These are phyloP conservation scores for Rugonectria rugulosa DNA, from an alignment of 2,329 filamentous ascomycete genomes.

Conservation along the genomic window DNA sequence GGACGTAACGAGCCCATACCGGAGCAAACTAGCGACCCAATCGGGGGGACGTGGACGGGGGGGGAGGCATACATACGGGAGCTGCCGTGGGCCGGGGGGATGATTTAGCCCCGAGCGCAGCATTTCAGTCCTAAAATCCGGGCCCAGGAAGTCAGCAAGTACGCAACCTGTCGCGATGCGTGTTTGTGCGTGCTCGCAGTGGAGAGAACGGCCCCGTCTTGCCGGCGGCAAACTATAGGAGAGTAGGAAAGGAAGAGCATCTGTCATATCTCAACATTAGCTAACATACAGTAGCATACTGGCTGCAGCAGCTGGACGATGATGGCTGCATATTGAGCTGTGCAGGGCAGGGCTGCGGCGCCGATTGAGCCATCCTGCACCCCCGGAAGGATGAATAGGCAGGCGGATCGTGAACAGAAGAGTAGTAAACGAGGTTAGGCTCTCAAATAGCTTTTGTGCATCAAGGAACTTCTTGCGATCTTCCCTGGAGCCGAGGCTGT, in stretches of 20 bases:
- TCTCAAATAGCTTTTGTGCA: background rate
- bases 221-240: conserved; percentile 28
- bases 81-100: conserved; percentile 11
- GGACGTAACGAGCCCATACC: conserved; percentile 2
- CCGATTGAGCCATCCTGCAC: background rate
- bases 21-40: background rate
- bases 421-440: background rate
- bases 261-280: conserved; percentile 30
- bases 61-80: conserved; percentile 16
- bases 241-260: background rate
- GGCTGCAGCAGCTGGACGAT: conserved; percentile 13
- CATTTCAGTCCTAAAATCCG: conserved; percentile 1
- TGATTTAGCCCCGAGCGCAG: background rate
- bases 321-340: conserved; percentile 17
- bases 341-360: background rate
- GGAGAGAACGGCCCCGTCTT: conserved; percentile 20
- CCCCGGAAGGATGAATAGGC: background rate
- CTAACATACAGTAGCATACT: conserved; percentile 8
- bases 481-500: background rate
- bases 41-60: background rate
- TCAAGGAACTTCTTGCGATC: background rate
- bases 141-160: conserved; percentile 15
- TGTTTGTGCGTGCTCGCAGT: too few species aligned
- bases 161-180: conserved; percentile 5
- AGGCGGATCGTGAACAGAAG: background rate